These are phyloP conservation scores for Agrostemma githago DNA, from an alignment of 148 eudicot species.

Conservation along the genomic window DNA sequence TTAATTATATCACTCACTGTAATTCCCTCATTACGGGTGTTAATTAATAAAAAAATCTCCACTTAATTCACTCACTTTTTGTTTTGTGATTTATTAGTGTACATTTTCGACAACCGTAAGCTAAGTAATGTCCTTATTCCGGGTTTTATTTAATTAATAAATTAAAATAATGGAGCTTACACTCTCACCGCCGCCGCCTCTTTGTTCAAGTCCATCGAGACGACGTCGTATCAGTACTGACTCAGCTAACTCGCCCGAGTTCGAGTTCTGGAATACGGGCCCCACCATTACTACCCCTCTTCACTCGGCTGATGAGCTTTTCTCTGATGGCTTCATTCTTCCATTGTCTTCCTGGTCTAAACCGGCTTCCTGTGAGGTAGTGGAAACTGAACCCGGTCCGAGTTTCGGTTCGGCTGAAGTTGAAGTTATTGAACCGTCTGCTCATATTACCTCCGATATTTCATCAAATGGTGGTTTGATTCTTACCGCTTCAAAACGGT, in stretches of 20 bases:
- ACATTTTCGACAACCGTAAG: no score
- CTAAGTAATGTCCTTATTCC: no score
- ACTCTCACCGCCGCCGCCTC: background rate
- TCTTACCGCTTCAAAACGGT: constrained; percentile 60
- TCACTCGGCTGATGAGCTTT: constrained; percentile 86
- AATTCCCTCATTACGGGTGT: no score
- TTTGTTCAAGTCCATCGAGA: background rate
- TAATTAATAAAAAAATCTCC: no score
- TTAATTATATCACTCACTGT: no score
- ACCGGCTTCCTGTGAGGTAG: background rate
- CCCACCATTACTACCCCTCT: constrained; percentile 36
- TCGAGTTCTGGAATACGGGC: constrained; percentile 59
- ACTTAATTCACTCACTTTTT: no score
- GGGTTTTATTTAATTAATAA: no score
- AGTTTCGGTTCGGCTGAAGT: no score
- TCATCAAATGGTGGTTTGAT: constrained; percentile 11
- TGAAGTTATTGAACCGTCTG: constrained; percentile 23
- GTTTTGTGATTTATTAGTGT: no score
- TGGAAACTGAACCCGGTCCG: background rate
- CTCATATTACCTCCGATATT: constrained; percentile 15
- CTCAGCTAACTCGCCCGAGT: constrained; percentile 53
- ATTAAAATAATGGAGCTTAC: constrained; percentile 11
- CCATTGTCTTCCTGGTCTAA: constrained; percentile 41
- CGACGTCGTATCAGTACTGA: constrained; percentile 4
- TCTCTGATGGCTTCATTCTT: constrained; percentile 70